phyloP scores from a whole-genome alignment of 2,329 filamentous ascomycete genomes.

The Hypomyces rosellus region DNA sequence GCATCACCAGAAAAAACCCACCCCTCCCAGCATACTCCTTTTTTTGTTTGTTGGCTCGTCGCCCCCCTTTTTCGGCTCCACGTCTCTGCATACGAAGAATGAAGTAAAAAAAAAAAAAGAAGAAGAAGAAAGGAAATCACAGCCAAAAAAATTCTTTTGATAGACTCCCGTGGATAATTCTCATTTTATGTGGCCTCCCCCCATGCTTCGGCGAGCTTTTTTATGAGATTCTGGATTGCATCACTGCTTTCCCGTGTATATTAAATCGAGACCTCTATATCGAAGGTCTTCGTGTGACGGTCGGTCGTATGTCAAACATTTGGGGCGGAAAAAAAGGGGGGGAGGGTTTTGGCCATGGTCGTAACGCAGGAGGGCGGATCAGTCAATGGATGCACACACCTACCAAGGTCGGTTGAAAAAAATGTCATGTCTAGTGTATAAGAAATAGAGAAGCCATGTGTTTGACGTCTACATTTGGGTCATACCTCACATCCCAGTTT shows the following conservation, averaged over 20 bases:
- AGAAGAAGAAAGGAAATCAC: not conserved
- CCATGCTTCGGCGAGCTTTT: slow-evolving; percentile 1
- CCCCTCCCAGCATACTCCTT: slow-evolving; percentile 6
- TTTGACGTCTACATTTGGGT: not conserved
- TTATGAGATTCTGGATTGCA: not conserved
- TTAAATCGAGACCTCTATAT: not conserved
- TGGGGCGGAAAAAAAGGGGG: not conserved
- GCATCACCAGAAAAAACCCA: slow-evolving; percentile 3
- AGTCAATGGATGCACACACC: slow-evolving; percentile 4
- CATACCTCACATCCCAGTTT: not conserved
- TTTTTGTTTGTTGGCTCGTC: slow-evolving; percentile 18
- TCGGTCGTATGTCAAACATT: not conserved
- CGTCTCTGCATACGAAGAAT: slow-evolving; percentile 6
- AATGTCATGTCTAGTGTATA: slow-evolving; percentile 26
- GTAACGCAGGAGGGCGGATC: not conserved
- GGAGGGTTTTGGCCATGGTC: not conserved
- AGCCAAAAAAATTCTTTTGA: not conserved
- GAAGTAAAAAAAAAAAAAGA: not conserved
- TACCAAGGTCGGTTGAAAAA: slow-evolving; percentile 3
- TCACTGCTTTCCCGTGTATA: slow-evolving; percentile 11
- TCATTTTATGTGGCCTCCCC: slow-evolving; percentile 4
- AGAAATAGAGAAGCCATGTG: slow-evolving; percentile 22
- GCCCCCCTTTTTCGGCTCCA: not conserved
- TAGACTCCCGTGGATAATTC: slow-evolving; percentile 7
- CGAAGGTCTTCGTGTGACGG: not conserved